These are phyloP conservation scores for Purpureocillium takamizusanense DNA, from an alignment of 2,329 filamentous ascomycete species.

Conservation along the genomic window DNA sequence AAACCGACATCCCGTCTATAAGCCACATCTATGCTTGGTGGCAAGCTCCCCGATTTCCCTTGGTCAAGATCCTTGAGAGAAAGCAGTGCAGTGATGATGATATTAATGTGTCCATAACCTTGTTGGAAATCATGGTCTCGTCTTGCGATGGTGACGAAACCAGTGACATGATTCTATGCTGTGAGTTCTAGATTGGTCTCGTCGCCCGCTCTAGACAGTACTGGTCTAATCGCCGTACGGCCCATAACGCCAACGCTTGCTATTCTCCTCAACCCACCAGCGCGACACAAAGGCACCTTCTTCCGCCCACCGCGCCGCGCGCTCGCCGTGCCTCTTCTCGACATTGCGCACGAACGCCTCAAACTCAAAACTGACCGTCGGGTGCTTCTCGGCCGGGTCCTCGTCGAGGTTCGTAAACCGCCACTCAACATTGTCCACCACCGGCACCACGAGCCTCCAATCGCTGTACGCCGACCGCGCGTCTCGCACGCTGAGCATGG, in stretches of 20 bases:
- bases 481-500: slow-evolving; percentile 23
- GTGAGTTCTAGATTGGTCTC: too few species aligned
- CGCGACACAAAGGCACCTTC: slow-evolving; percentile 22
- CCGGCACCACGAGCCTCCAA: slow-evolving; percentile 20
- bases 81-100: too few species aligned
- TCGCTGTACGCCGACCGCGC: slow-evolving; percentile 13
- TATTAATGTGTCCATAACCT: too few species aligned
- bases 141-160: too few species aligned
- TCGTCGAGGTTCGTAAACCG: slow-evolving; percentile 16
- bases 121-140: too few species aligned
- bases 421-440: slow-evolving; percentile 21
- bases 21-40: too few species aligned
- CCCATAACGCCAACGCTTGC: slow-evolving; percentile 21
- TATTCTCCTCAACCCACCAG: slow-evolving; percentile 26
- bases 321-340: slow-evolving; percentile 11
- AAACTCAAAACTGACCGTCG: slow-evolving; percentile 15
- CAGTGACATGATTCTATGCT: too few species aligned
- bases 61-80: too few species aligned
- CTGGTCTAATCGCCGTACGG: slow-evolving; percentile 3
- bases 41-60: too few species aligned
- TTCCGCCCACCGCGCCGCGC: slow-evolving; percentile 20
- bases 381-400: slow-evolving; percentile 18
- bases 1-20: too few species aligned
- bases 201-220: too few species aligned
- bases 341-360: slow-evolving; percentile 12